Conservation (phyloP, 805 yeast genomes). For the Yamadazyma endophytica region DNA sequence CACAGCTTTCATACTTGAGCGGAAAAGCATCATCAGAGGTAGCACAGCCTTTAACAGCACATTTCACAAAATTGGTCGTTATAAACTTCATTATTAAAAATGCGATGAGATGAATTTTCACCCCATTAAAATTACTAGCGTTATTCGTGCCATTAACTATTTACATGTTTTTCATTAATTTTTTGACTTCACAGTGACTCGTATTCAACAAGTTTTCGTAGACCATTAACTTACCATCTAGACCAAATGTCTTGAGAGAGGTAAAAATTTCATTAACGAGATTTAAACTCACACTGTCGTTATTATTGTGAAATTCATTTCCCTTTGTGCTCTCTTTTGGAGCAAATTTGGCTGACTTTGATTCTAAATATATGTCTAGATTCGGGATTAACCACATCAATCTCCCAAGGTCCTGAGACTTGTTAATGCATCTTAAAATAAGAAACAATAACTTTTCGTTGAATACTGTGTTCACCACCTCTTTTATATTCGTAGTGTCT, state of each 20-base stretch:
- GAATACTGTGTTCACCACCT: slow-evolving; percentile 16
- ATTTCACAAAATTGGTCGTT: slow-evolving; percentile 94
- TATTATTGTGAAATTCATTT: neutral
- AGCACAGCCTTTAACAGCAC: slow-evolving; percentile 83
- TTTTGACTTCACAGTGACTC: neutral
- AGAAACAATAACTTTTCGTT: slow-evolving; percentile 18
- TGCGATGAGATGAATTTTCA: slow-evolving; percentile 10
- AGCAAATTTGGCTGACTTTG: neutral
- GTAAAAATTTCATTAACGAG: slow-evolving; percentile 16
- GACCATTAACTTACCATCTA: slow-evolving; percentile 23
- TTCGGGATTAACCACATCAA: slow-evolving; percentile 34
- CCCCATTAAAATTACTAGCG: no score
- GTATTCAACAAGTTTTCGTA: slow-evolving; percentile 13
- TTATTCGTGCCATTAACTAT: slow-evolving; percentile 1
- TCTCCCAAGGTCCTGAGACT: slow-evolving; percentile 28
- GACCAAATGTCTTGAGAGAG: slow-evolving; percentile 18
- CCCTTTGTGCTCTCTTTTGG: neutral
- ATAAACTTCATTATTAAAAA: slow-evolving; percentile 68
- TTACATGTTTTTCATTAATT: slow-evolving; percentile 1
- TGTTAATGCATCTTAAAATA: slow-evolving; percentile 18
- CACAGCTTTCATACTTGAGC: slow-evolving; percentile 60
- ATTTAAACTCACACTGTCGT: slow-evolving; percentile 7
- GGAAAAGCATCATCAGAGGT: slow-evolving; percentile 77
- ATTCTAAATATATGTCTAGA: slow-evolving; percentile 18
- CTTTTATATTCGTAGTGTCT: slow-evolving; percentile 6